phyloP scores from a whole-genome alignment of 129 eudicot genomes.

The Lactuca saligna region DNA sequence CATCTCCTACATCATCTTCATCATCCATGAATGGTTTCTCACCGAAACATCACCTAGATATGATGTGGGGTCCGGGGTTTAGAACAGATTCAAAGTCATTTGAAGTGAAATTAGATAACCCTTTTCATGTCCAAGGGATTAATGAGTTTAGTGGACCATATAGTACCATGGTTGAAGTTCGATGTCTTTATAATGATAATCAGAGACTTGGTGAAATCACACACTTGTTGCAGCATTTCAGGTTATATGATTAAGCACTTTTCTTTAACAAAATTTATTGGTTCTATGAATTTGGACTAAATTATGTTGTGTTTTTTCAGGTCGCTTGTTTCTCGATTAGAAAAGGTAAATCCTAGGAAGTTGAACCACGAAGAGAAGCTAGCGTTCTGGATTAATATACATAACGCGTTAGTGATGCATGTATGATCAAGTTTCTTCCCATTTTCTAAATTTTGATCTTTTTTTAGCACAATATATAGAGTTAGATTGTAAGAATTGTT shows the following conservation, averaged over 20 bases:
- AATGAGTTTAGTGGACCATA: conserved; percentile 97
- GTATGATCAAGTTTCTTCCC: conserved; percentile 38
- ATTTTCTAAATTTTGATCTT: not conserved
- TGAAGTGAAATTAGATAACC: conserved; percentile 82
- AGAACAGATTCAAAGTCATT: conserved; percentile 73
- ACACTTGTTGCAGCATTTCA: conserved; percentile 63
- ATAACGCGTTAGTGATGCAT: conserved; percentile 97
- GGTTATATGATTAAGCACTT: conserved; percentile 37
- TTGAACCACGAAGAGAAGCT: conserved; percentile 83
- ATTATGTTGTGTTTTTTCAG: conserved; percentile 36
- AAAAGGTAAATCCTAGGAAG: conserved; percentile 74
- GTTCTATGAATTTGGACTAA: conserved; percentile 10
- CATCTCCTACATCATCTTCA: conserved; percentile 83
- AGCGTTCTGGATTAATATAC: conserved; percentile 96
- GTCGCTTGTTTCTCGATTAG: conserved; percentile 73
- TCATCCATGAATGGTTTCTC: conserved; percentile 85
- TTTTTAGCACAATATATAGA: not conserved
- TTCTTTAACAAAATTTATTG: not conserved
- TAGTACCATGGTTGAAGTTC: conserved; percentile 90
- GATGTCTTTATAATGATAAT: conserved; percentile 63
- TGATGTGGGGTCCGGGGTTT: conserved; percentile 82
- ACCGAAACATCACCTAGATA: conserved; percentile 70
- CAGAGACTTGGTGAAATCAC: conserved; percentile 77
- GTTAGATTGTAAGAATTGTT: not conserved
- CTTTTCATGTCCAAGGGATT: conserved; percentile 80